Base-by-base conservation (phyloP, 2,329 filamentous ascomycete genomes). In the Cercospora berteroae region DNA sequence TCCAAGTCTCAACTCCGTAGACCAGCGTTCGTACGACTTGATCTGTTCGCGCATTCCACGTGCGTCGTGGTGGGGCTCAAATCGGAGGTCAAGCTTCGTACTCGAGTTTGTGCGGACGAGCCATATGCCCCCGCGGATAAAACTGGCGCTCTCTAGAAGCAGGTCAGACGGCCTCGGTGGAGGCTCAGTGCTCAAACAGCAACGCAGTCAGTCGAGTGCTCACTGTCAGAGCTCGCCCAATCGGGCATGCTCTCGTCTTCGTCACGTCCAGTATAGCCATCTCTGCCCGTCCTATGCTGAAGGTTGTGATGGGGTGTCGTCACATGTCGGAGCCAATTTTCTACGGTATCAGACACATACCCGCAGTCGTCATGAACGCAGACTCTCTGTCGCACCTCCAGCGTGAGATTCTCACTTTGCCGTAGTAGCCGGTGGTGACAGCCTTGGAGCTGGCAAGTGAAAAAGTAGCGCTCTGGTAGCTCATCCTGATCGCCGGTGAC, bases 301-400 rank as follows among this genome's bases (percentile, higher is more conserved):
- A 62, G 58, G 10, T 44, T 50, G 58, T 67, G 66, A 36, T 67
- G 66, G 13, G 62, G 29, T 16, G 66, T 65, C 5, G 66, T 67
- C 25, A 67, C 58, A 55, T 70, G 69, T 60, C 44, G 29, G 5
- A 67, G 58, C 69, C 69, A 70, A 31, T 60, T 65, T n/a, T 66
- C 66, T 10, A 66, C 62, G 16, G 61, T 67, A 12, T 65, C 64
- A 7, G 69, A 68, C 8, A 70, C 66, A 20, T 68, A 67, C 2
- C 66, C 66, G 39, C 69, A 70, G 39, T 65, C 64, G n/a, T 64
- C 62, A n/a, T 70, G 69, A 4, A 70, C 64, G 18, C 69, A 70
- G 10, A 59, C 63, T 44, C 69, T 39, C 59, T 66, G 61, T 27
- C 55, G 66, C 23, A 68, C 57, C 9, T 52, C 60, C 13, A 61